Conservation (phyloP, 495 filamentous ascomycete genomes). For the Talaromyces nanjingensis region DNA sequence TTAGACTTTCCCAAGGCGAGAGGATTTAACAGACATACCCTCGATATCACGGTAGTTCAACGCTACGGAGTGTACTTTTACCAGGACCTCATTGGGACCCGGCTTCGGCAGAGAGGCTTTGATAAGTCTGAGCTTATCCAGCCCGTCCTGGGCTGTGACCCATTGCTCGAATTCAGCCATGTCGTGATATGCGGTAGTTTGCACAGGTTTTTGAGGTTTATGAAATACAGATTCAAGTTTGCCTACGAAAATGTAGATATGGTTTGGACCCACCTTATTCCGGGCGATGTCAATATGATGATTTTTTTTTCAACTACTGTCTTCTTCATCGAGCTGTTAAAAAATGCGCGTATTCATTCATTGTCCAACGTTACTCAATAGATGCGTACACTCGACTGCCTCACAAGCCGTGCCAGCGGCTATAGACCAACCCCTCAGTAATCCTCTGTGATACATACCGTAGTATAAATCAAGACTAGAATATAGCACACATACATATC, state of each 20-base stretch:
- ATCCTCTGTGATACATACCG: not conserved
- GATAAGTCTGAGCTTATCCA: conserved; percentile 38
- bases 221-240: not conserved
- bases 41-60: conserved; percentile 57
- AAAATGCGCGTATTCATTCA: not conserved
- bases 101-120: conserved; percentile 36
- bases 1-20: not conserved
- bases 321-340: not conserved
- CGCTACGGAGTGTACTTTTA: conserved; percentile 46
- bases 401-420: not conserved
- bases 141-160: conserved; percentile 40
- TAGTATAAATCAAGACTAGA: not conserved
- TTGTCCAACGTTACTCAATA: not conserved
- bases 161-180: conserved; percentile 32
- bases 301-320: not conserved
- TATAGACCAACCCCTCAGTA: not conserved
- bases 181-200: not conserved
- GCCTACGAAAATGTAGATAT: not conserved
- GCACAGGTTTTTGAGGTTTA: not conserved
- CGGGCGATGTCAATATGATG: not conserved
- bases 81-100: conserved; percentile 45
- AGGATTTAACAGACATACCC: conserved; percentile 25
- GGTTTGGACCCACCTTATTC: not conserved
- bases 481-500: not conserved
- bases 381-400: not conserved